phyloP scores from a whole-genome alignment of 2,329 filamentous ascomycete genomes.

The Colletotrichum aenigma region DNA sequence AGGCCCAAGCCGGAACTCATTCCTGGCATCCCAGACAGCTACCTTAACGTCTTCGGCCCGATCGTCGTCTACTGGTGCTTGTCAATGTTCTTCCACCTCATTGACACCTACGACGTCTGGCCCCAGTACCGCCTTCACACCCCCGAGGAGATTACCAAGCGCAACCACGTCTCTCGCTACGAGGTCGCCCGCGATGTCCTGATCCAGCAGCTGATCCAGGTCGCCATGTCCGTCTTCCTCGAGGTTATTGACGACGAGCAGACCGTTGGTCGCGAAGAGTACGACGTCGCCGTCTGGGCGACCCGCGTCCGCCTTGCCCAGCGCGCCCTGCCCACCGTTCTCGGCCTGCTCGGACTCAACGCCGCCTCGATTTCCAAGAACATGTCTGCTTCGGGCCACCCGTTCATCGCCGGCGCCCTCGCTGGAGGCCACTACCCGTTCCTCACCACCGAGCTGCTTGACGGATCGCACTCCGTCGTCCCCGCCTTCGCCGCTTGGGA shows the following conservation, averaged over 20 bases:
- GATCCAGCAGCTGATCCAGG: constrained; percentile 90
- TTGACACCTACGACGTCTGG: constrained; percentile 86
- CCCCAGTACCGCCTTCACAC: constrained; percentile 94
- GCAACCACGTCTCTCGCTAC: constrained; percentile 84
- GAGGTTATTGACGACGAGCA: constrained; percentile 76
- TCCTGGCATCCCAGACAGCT: constrained; percentile 80
- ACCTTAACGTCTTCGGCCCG: constrained; percentile 76
- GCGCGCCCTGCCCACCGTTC: constrained; percentile 73
- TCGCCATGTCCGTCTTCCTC: constrained; percentile 70
- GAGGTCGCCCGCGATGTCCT: constrained; percentile 91
- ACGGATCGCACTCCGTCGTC: constrained; percentile 54
- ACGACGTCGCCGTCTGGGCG: constrained; percentile 91
- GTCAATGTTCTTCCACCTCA: constrained; percentile 84
- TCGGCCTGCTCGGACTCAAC: constrained; percentile 78
- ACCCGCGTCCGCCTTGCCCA: constrained; percentile 80
- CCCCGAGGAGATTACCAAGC: constrained; percentile 84
- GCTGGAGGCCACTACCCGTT: constrained; percentile 83
- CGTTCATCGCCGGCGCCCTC: constrained; percentile 75
- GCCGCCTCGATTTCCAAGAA: constrained; percentile 76
- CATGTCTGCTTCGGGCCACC: constrained; percentile 67
- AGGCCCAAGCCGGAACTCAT: constrained; percentile 73
- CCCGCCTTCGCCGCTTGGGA: constrained; percentile 88
- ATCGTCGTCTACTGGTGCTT: constrained; percentile 87
- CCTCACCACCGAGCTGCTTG: constrained; percentile 62
- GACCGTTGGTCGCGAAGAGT: constrained; percentile 77